Percentiles rank a stretch among this genome's conserved stretches.
Conservation (phyloP, 768 basidiomycete genomes). For the Russula dissimulans region DNA sequence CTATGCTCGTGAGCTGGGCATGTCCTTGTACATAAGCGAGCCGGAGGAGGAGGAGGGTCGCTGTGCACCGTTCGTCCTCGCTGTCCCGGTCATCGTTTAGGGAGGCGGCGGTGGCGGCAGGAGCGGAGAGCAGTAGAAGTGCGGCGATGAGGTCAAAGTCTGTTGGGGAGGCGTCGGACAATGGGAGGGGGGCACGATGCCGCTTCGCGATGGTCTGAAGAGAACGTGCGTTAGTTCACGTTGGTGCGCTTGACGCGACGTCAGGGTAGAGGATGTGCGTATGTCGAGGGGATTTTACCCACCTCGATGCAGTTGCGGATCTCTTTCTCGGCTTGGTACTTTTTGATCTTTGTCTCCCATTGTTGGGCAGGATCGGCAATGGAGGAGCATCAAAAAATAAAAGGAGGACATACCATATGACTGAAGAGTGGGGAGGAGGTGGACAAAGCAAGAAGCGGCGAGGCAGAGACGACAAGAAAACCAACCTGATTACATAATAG, state of each 20-base stretch:
- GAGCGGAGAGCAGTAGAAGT: conserved; percentile 37
- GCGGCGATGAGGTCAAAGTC: conserved; percentile 59
- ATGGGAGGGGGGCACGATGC: conserved; percentile 33
- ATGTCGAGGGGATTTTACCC: conserved; percentile 1
- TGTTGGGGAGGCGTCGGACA: conserved; percentile 27
- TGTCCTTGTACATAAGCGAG: conserved; percentile 64
- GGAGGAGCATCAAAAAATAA: no score
- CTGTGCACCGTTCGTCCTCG: conserved; percentile 59
- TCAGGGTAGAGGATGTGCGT: no score
- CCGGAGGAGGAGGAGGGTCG: conserved; percentile 61
- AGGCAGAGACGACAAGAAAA: no score
- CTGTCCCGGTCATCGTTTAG: conserved; percentile 45
- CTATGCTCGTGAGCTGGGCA: conserved; percentile 54
- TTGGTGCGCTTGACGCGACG: neutral
- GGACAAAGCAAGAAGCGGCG: no score
- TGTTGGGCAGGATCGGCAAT: conserved; percentile 57
- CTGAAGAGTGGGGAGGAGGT: no score
- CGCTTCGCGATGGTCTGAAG: conserved; percentile 47
- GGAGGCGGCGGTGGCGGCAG: conserved; percentile 22
- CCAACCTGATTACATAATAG: no score
- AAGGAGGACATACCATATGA: no score
- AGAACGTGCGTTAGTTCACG: neutral
- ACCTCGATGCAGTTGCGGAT: conserved; percentile 66
- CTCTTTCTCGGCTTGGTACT: conserved; percentile 82
- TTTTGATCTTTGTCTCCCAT: conserved; percentile 84